Base-by-base conservation (phyloP, 176 grass and related monocot genomes). In the Chrysopogon serrulatus region DNA sequence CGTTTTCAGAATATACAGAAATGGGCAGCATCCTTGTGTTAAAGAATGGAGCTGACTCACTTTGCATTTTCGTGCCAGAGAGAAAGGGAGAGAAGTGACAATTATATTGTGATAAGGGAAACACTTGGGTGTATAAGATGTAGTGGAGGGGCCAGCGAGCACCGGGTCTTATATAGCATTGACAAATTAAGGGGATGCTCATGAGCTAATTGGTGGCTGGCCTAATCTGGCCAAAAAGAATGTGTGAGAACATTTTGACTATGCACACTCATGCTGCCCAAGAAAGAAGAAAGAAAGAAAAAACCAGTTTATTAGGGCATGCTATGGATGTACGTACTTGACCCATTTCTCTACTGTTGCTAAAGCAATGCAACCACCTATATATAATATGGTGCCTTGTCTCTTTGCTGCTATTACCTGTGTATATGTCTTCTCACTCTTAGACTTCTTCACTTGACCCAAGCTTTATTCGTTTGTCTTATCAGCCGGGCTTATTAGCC, bases 91-190 rank as follows among this genome's bases (percentile, higher is more conserved):
- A 19, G 36, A 27, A 53, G 4, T 82, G 80, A 78, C 34, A 27
- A 75, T 74, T 80, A 85, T 80, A 85, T 68, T 84, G 23, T 66
- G 59, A 80, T 59, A 77, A 76, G 65, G 21, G 21, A n/a, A 36
- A 74, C 68, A 90, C 64, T 65, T 56, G 9, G 23, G 27, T 18
- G 5, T 8, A 47, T 30, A 16, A 59, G 54, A 36, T 86, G n/a
- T n/a, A 85, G 83, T 82, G 78, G 74, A 28, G 28, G 71, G 64
- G 34, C 71, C 83, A 78, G 23, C 71, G 78, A 78, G 23, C 79
- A 41, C 79, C 79, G 65, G 67, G 79, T 86, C 85, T 82, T 83
- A 78, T 79, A 79, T 86, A 34, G 45, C 84, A 74, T 86, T 83
- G 84, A 83, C 74, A 90, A 79, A 86, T 82, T 49, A 89, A 81